phyloP scores from a whole-genome alignment of 2,329 filamentous ascomycete species.

The Diaporthe helianthi region DNA sequence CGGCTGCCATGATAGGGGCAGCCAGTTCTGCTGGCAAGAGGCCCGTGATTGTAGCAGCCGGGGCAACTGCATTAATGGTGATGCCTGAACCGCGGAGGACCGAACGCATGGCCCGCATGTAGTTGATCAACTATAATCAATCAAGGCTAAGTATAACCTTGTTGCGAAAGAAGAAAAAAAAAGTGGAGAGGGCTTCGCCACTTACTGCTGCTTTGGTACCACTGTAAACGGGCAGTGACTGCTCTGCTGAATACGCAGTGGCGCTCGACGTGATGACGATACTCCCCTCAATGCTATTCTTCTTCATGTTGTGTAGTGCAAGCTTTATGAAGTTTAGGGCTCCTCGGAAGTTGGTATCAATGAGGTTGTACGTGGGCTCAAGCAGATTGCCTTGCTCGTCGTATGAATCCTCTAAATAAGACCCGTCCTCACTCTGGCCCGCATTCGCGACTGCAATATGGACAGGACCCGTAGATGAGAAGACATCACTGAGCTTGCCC shows the following conservation, averaged over 20 bases:
- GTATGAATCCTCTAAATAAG: constrained; percentile 44
- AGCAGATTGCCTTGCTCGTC: constrained; percentile 41
- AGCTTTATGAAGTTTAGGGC: constrained; percentile 46
- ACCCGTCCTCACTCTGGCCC: constrained; percentile 41
- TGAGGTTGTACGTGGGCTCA: constrained; percentile 40
- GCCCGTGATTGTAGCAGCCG: constrained; percentile 44
- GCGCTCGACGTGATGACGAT: constrained; percentile 49
- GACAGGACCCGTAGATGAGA: constrained; percentile 37
- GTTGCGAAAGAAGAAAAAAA: too few relatives aligned
- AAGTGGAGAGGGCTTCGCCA: constrained; percentile 36
- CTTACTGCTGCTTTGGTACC: constrained; percentile 38
- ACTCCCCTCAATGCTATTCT: constrained; percentile 39
- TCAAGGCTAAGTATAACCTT: too few relatives aligned
- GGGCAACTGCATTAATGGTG: constrained; percentile 49
- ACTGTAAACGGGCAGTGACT: constrained; percentile 45
- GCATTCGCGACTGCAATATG: constrained; percentile 38
- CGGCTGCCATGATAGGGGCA: constrained; percentile 42
- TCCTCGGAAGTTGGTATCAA: constrained; percentile 46
- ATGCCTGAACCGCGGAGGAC: constrained; percentile 39
- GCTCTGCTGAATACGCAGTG: constrained; percentile 48
- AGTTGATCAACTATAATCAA: not conserved
- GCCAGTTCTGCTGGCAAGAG: constrained; percentile 43
- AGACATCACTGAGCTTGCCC: constrained; percentile 38
- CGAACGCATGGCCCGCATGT: constrained; percentile 44
- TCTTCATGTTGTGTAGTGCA: constrained; percentile 40